phyloP scores from a whole-genome alignment of 2,329 filamentous ascomycete species.

The Elsinoe arachidis region DNA sequence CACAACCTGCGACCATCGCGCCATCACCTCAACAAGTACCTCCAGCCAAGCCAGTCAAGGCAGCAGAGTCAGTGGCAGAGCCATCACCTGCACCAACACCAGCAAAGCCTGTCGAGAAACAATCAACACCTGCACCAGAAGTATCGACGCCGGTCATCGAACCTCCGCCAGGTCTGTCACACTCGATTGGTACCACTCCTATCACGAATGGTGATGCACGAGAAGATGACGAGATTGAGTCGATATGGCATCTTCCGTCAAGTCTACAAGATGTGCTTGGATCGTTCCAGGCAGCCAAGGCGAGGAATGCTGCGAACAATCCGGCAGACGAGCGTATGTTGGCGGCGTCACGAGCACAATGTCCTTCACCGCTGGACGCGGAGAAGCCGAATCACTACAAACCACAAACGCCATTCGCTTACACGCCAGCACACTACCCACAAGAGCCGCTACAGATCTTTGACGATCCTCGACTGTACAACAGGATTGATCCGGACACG shows the following conservation, averaged over 20 bases:
- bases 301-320: conserved; percentile 52
- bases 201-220: conserved; percentile 45
- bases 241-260: conserved; percentile 84
- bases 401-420: conserved; percentile 66
- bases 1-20: conserved; percentile 38
- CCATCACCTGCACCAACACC: conserved; percentile 5
- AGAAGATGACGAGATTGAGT: conserved; percentile 57
- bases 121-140: conserved; percentile 4
- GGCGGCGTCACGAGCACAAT: conserved; percentile 61
- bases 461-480: conserved; percentile 81
- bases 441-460: conserved; percentile 88
- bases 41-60: conserved; percentile 20
- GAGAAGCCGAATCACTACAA: conserved; percentile 78
- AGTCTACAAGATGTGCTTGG: conserved; percentile 84
- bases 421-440: conserved; percentile 75
- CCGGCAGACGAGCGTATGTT: conserved; percentile 66
- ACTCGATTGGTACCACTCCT: conserved; percentile 28
- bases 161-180: conserved; percentile 25
- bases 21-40: conserved; percentile 26
- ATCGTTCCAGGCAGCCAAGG: conserved; percentile 77
- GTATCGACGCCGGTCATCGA: conserved; percentile 19
- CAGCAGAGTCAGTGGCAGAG: conserved; percentile 19
- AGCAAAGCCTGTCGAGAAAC: conserved; percentile 1
- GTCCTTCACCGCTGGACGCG: conserved; percentile 67
- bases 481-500: conserved; percentile 85